phyloP scores from a whole-genome alignment of 2,329 filamentous ascomycete genomes.

The Aspergillus phoenicis region DNA sequence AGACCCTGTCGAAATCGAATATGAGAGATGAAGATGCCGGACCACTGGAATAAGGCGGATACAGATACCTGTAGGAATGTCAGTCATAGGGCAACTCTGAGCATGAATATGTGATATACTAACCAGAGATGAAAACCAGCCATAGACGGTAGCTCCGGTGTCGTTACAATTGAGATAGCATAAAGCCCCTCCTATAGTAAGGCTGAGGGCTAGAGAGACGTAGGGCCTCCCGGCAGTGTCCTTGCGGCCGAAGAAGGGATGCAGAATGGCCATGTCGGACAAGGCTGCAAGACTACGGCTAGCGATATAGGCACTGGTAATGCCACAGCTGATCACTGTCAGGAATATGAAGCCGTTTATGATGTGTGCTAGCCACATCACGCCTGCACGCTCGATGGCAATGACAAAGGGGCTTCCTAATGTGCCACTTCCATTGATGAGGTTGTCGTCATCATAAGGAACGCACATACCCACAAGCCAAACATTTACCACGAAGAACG shows the following conservation, averaged over 20 bases:
- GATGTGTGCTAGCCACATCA: conserved; percentile 33
- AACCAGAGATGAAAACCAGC: conserved; percentile 37
- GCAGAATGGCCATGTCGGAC: conserved; percentile 31
- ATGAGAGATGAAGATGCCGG: conserved; percentile 30
- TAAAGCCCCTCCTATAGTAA: conserved; percentile 34
- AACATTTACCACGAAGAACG: conserved; percentile 39
- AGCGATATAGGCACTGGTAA: conserved; percentile 38
- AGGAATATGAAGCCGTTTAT: conserved; percentile 41
- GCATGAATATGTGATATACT: neutral
- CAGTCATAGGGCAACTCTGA: neutral
- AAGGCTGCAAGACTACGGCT: conserved; percentile 38
- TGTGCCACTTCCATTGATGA: conserved; percentile 33
- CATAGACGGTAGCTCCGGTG: conserved; percentile 31
- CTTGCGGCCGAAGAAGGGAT: conserved; percentile 27
- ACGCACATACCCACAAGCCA: conserved; percentile 42
- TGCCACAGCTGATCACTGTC: conserved; percentile 38
- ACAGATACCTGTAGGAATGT: conserved; percentile 27
- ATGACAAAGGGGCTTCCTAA: conserved; percentile 38
- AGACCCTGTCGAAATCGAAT: conserved; percentile 33
- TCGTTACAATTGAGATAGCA: conserved; percentile 38
- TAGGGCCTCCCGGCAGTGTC: conserved; percentile 33
- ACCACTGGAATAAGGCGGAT: conserved; percentile 35
- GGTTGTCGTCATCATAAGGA: conserved; percentile 31
- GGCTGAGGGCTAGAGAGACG: conserved; percentile 32
- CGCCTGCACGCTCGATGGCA: conserved; percentile 31